Evolutionary conservation across 2,329 filamentous ascomycete species (phyloP), one percentile per base, ranked within the genome.

Genomic region (Pseudogymnoascus sp.): DNA sequence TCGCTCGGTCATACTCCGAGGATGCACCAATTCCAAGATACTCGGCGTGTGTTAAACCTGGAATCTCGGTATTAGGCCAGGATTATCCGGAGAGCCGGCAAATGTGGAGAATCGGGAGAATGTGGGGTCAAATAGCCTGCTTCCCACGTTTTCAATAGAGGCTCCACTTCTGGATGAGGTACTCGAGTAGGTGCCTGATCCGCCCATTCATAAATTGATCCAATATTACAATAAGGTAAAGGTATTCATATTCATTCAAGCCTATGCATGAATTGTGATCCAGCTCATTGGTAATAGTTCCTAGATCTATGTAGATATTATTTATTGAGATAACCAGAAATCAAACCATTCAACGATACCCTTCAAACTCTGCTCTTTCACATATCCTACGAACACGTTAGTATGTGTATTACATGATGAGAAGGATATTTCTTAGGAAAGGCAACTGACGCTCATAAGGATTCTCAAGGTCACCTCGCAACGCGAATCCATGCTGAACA

Each of bases 401-500:
- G 25, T 5, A 28, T 25, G 12, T 38, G n/a, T 18, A 18, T 34
- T 38, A 23, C 67, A 72, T 69, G 10, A 12, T 14, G 18, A 21
- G 38, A 42, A 5, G 10, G 16, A 42, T 42, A 42, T 42, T 21
- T 21, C 11, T 21, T 12, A 46, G 18, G 12, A 4, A 14, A 25
- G 21, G 42, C 21, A 25, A 25, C 42, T 46, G 62, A 75, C 76
- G 68, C 66, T 78, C 70, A 65, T 79, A 79, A 2, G 73, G 73
- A 36, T 79, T 73, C 11, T 77, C 69, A 44, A 75, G 69, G 68
- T 89, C 83, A 2, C 77, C 81, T 61, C 85, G 80, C 7, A 86
- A 80, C 6, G 84, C 84, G 70, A 89, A 89, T 0, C 87, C 86
- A 71, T 89, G 87, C 65, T 78, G 74, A 14, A 88, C 83, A 38